A percentile compares a stretch with the other conserved stretches of the same genome.
Evolutionary conservation across 208 protist species (phyloP).

Genomic region (Crithidia bombi): DNA sequence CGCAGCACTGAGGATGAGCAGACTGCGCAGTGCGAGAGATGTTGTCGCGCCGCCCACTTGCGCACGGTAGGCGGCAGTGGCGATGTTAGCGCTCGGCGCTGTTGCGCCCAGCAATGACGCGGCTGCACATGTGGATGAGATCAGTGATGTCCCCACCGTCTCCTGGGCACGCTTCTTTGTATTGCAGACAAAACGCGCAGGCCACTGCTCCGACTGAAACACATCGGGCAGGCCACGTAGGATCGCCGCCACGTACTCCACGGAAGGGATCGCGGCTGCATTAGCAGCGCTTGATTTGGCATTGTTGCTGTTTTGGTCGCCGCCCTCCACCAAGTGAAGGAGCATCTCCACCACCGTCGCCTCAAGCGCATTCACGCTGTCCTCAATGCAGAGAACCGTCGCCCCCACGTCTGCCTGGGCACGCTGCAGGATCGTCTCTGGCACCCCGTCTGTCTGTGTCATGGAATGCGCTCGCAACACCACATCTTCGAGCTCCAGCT

Average conservation of each 20-base stretch:
- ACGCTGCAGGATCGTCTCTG: slow-evolving; percentile 16
- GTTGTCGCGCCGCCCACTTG: slow-evolving; percentile 28
- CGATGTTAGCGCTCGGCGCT: not conserved
- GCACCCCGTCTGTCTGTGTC: slow-evolving; percentile 9
- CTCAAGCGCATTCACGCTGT: slow-evolving; percentile 41
- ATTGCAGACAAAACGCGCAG: slow-evolving; percentile 40
- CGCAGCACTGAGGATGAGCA: slow-evolving; percentile 9
- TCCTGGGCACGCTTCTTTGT: not conserved
- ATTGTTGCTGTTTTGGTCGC: not conserved
- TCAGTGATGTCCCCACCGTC: not conserved
- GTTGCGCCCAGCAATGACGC: not conserved
- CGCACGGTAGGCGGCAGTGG: not conserved
- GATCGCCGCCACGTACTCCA: slow-evolving; percentile 38
- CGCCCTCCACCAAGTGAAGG: slow-evolving; percentile 7
- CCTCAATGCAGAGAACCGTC: slow-evolving; percentile 14
- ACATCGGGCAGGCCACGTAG: slow-evolving; percentile 26
- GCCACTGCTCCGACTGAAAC: slow-evolving; percentile 48
- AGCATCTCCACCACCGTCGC: slow-evolving; percentile 44
- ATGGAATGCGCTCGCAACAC: slow-evolving; percentile 10
- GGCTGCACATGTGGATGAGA: not conserved
- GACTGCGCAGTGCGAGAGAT: slow-evolving; percentile 28
- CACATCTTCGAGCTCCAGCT: slow-evolving; percentile 51
- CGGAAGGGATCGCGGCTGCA: not conserved
- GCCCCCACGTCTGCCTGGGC: slow-evolving; percentile 15
- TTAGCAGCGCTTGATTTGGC: not conserved